Evolutionary conservation across 805 yeast genomes (phyloP), one percentile per base, ranked within the genome.

Genomic region (Pichia eremophila): DNA sequence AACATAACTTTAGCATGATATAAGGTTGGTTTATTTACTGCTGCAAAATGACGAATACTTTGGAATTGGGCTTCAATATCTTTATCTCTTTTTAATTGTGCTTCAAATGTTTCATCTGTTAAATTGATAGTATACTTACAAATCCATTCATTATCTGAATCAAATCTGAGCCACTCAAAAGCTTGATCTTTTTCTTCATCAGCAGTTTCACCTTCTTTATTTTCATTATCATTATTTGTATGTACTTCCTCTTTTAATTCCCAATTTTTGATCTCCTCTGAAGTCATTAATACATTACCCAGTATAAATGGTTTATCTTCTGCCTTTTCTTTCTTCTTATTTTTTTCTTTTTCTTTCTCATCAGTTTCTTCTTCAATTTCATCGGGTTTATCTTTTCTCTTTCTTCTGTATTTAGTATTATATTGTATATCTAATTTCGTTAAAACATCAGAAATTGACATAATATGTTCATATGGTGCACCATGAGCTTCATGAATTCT

Each of bases 401-500:
- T 66, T 52, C 95, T 78, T 65, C 88, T 86, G 62, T 87, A 88
- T 63, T 89, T 91, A 6, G 98, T 88, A 64, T 93, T 93, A 66
- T 93, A 93, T 60, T 88, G 98, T 43, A 93, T 88, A 59, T 93
- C 99, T 41, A 93, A 70, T 59, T 86, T 88, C 0, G 95, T 86
- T 54, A 81, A 79, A 1, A 80, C 77, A 40, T 91, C 97, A 56
- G 88, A 86, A 45, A 93, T 69, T 54, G 88, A 95, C 22, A 93
- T 96, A 43, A 93, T 91, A 62, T 93, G 99, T 59, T 93, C 99
- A 60, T 93, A 93, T 0, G 99, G 99, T 0, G 98, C 88, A 9
- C 99, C 99, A 64, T 93, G 98, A 0, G 96, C 95, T 60, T 93
- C 99, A 61, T 93, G 99, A 36, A 93, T 90, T 58, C 99, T 72